phyloP scores from a whole-genome alignment of 1,284 basidiomycete species.

The Baeospora myosura region DNA sequence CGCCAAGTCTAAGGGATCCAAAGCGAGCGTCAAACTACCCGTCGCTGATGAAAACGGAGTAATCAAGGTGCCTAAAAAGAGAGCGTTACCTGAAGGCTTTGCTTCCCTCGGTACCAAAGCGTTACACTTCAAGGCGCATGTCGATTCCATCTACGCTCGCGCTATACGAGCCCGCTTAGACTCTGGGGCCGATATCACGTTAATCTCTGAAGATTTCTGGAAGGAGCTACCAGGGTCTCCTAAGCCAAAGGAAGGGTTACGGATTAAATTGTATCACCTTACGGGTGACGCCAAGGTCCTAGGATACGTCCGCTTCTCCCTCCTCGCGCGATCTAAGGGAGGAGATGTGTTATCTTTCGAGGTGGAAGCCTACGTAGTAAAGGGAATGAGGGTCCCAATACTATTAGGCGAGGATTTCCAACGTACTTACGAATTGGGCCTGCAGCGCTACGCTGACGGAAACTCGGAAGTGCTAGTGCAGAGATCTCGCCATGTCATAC shows the following conservation, averaged over 20 bases:
- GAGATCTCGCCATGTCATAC: neutral
- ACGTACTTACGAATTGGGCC: slow-evolving; percentile 15
- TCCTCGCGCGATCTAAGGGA: slow-evolving; percentile 1
- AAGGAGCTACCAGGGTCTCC: slow-evolving; percentile 1
- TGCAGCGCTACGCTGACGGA: too few relatives aligned
- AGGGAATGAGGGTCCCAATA: slow-evolving; percentile 19
- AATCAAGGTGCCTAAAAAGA: neutral
- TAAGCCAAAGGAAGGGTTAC: slow-evolving; percentile 8
- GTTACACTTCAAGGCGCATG: neutral
- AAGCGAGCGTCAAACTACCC: too few relatives aligned
- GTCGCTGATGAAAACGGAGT: too few relatives aligned
- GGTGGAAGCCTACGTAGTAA: slow-evolving; percentile 22
- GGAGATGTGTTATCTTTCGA: slow-evolving; percentile 13
- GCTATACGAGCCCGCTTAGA: slow-evolving; percentile 6
- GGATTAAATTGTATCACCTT: slow-evolving; percentile 14
- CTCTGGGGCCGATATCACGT: slow-evolving; percentile 13
- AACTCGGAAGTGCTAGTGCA: too few relatives aligned
- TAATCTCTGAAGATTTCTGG: slow-evolving; percentile 13
- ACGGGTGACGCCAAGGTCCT: slow-evolving; percentile 12
- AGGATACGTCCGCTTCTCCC: slow-evolving; percentile 10
- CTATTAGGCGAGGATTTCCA: slow-evolving; percentile 24
- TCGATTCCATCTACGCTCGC: neutral
- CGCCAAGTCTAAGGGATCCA: neutral
- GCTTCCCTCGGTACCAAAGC: neutral
- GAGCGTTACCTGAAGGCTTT: neutral